Percentiles rank a stretch among this genome's conserved stretches.
Conservation (phyloP, 345 rosid genomes). For the Eucalyptus brandiana region DNA sequence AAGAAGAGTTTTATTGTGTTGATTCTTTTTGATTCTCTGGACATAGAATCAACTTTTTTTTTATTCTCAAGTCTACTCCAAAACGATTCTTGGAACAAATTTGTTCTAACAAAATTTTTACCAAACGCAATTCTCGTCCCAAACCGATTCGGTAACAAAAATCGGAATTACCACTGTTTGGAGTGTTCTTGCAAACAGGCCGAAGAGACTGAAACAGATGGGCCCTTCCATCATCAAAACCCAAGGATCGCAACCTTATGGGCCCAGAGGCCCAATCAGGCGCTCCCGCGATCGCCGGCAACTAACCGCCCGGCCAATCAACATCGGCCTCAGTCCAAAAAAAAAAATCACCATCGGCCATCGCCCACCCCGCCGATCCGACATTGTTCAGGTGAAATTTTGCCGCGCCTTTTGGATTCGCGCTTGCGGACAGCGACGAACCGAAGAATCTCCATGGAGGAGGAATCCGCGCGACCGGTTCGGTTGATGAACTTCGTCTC, state of each 20-base stretch:
- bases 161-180: too few species aligned
- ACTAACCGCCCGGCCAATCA: neutral
- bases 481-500: conserved; percentile 79
- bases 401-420: neutral
- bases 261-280: neutral
- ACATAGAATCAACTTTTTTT: too few species aligned
- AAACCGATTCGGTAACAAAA: too few species aligned
- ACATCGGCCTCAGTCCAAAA: neutral
- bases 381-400: neutral
- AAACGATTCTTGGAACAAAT: too few species aligned
- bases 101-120: too few species aligned
- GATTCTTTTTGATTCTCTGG: too few species aligned
- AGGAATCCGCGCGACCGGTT: conserved; percentile 44
- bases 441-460: conserved; percentile 33
- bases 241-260: neutral
- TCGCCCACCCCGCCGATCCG: neutral
- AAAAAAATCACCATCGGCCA: neutral
- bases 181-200: too few species aligned
- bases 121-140: too few species aligned
- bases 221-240: neutral
- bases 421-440: neutral
- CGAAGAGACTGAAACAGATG: neutral
- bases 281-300: neutral
- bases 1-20: too few species aligned
- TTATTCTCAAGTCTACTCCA: too few species aligned